Evolutionary conservation across 2,329 filamentous ascomycete species (phyloP), one percentile per base, ranked within the genome.

Genomic region (Penicillium sp.): DNA sequence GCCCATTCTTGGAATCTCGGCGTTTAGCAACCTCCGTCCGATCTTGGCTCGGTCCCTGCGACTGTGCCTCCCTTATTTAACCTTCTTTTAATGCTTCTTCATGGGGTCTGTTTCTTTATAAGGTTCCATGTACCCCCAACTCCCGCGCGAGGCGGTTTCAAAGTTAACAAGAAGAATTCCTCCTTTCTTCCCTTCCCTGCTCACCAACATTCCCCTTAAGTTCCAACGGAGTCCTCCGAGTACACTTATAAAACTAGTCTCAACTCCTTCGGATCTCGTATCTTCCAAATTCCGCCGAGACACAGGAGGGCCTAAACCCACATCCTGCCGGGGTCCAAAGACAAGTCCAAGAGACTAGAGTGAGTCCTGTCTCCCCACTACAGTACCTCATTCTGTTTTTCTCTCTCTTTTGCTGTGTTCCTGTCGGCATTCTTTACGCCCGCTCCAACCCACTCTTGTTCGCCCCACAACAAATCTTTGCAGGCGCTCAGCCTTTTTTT

Each of bases 51-150:
- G 50, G 51, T 35, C 55, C 61, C 57, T 62, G 60, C 60, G 53
- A 64, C 63, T 69, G 64, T 69, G 64, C 59, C 58, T 68, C 61
- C 62, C 61, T 66, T 68, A 70, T 70, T 71, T 70, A 71, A 71
- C 70, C 70, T 72, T 71, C 65, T 71, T 72, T 70, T 64, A 38
- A 67, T 68, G 61, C 59, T 64, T 68, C 65, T 66, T 63, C 59
- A 61, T 60, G 55, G 58, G 58, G 51, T 60, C 57, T 47, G 45
- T 53, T 59, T 53, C 58, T 60, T 66, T 53, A 65, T 58, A 59
- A 61, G 53, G 45, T 57, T 65, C 59, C 35, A n/a, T 24, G 13
- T n/a, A 37, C 44, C 47, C 47, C 47, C 28, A 51, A 51, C 26
- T 51, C 47, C 47, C 47, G 47, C 47, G 47, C 47, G 47, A 51